Base-by-base conservation (phyloP, 2,329 filamentous ascomycete species). In the Aspergillus tanneri region DNA sequence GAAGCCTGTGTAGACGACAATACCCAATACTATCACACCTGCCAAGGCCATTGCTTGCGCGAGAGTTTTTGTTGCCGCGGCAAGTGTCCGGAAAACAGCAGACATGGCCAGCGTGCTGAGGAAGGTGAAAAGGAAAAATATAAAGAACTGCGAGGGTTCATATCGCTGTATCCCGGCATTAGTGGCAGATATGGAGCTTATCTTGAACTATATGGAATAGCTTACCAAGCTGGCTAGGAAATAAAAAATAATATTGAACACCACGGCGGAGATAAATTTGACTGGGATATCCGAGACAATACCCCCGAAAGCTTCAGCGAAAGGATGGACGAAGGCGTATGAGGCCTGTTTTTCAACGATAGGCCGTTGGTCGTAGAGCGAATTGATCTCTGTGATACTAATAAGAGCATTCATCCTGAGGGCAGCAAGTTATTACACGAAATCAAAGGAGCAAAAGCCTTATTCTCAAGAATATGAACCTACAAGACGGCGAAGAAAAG, bases 281-380 rank as follows among this genome's bases (percentile, higher is more conserved):
- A 90, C 88, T 0, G 91, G 91, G 70, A 96, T 73, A 61, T 96
- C 91, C 47, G 83, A 86, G 18, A 96, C 72, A 81, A 96, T 92
- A 3, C 88, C 92, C 0, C 88, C 84, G 48, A 90, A 78, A 11
- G 90, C 89, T 75, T 96, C 90, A 12, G 90, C 85, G 6, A 87
- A 91, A 0, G 92, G 90, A 65, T 95, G 91, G 58, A 96, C 95
- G 18, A 96, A 80, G 7, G 90, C 90, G 64, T 96, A 96, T 46
- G 87, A 84, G 42, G 80, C 77, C 62, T 96, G 91, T 68, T 96
- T 96, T 65, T 96, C 90, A 50, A 96, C 88, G 58, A 96, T 95
- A 3, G 89, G 87, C 27, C 91, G 85, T 80, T 96, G 90, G 10
- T 88, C 83, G 65, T 95, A 96, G 10, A 95, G 80, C 0, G 88